Evolutionary conservation across 495 filamentous ascomycete species (phyloP).

Genomic region (Penicillium ucsense): DNA sequence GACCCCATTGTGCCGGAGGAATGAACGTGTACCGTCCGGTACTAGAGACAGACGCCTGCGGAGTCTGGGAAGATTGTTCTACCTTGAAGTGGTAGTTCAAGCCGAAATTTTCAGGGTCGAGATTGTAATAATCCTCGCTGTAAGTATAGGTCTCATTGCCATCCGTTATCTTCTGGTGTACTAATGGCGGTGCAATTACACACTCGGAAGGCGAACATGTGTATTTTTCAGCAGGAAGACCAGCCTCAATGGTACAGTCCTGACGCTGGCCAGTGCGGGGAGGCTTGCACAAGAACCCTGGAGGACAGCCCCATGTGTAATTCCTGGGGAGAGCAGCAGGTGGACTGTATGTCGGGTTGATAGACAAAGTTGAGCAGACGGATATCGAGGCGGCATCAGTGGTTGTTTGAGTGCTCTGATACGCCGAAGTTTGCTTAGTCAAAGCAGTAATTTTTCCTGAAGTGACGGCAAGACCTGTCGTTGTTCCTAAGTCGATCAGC

Average conservation of each 20-base stretch:
- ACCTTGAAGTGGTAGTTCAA: too few species aligned
- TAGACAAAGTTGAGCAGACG: constrained; percentile 20
- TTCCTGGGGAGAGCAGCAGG: constrained; percentile 24
- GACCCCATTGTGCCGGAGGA: too few species aligned
- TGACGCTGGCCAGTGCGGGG: constrained; percentile 15
- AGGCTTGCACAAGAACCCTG: constrained; percentile 49
- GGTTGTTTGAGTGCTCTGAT: background rate
- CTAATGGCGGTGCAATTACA: constrained; percentile 28
- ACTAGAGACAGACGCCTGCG: too few species aligned
- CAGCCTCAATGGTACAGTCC: constrained; percentile 44
- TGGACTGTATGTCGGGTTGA: constrained; percentile 28
- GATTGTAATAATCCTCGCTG: constrained; percentile 50
- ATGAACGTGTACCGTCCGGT: too few species aligned
- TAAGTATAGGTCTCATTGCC: constrained; percentile 33
- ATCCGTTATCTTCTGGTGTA: constrained; percentile 23
- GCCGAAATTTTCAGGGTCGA: constrained; percentile 19
- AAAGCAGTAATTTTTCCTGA: background rate
- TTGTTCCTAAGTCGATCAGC: too few species aligned
- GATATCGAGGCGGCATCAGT: constrained; percentile 10
- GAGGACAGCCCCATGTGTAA: constrained; percentile 46
- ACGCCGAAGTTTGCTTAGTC: background rate
- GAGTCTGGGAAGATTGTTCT: too few species aligned
- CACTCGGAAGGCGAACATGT: constrained; percentile 48
- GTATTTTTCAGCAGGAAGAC: constrained; percentile 42
- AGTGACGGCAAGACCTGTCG: background rate